A percentile compares a stretch with the other conserved stretches of the same genome.
Conservation (phyloP, 768 basidiomycete genomes). For the Auriscalpium vulgare region DNA sequence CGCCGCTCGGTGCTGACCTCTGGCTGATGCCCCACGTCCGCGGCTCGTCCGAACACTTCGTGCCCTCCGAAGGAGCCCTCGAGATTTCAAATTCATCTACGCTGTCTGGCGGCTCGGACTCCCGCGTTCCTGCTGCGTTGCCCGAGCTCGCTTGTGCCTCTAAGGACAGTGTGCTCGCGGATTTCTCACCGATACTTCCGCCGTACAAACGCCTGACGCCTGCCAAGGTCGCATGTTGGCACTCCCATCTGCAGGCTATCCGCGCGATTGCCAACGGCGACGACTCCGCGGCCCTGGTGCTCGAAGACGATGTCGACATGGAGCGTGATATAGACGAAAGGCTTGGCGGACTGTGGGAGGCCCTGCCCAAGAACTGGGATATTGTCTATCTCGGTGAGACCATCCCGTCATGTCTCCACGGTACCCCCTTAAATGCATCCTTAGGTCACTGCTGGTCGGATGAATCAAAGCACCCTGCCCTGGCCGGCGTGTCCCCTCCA, state of each 20-base stretch:
- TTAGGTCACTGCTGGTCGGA: slow-evolving; percentile 78
- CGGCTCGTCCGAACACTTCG: neutral
- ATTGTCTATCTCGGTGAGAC: slow-evolving; percentile 59
- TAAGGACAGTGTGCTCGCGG: slow-evolving; percentile 29
- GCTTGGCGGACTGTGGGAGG: slow-evolving; percentile 36
- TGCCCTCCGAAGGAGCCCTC: neutral
- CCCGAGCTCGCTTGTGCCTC: slow-evolving; percentile 6
- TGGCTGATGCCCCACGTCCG: slow-evolving; percentile 11
- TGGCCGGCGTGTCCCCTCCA: slow-evolving; percentile 15
- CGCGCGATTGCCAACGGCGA: slow-evolving; percentile 28
- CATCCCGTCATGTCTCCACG: neutral
- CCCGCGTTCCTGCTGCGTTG: neutral
- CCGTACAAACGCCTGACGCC: slow-evolving; percentile 46
- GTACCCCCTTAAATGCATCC: neutral
- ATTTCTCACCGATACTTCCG: slow-evolving; percentile 30
- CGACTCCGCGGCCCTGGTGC: slow-evolving; percentile 40
- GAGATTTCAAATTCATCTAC: neutral
- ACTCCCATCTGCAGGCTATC: slow-evolving; percentile 54
- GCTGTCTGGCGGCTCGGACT: neutral
- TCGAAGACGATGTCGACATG: slow-evolving; percentile 79
- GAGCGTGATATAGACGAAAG: slow-evolving; percentile 48
- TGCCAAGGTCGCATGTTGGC: slow-evolving; percentile 63
- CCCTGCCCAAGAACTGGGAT: slow-evolving; percentile 59
- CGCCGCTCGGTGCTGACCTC: slow-evolving; percentile 12
- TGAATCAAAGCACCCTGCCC: slow-evolving; percentile 41